Percentiles rank a stretch among this genome's conserved stretches.
phyloP scores from a whole-genome alignment of 306 rosid species.

The Acacia crassicarpa region DNA sequence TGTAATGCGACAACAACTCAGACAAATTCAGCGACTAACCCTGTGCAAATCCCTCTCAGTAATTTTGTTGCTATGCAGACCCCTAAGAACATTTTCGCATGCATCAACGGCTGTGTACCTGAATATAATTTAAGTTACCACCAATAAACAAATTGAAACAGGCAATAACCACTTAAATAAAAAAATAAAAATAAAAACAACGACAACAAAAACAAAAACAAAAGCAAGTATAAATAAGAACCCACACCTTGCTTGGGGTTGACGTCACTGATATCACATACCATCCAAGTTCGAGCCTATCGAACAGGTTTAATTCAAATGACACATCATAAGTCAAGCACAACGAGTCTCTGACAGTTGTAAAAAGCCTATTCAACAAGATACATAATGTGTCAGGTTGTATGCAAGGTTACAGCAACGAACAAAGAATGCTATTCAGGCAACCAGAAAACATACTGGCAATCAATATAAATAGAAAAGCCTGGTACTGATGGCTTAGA shows the following conservation, averaged over 20 bases:
- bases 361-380: slow-evolving; percentile 78
- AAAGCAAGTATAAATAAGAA: slow-evolving; percentile 20
- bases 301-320: slow-evolving; percentile 87
- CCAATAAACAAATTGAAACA: slow-evolving; percentile 24
- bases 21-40: slow-evolving; percentile 54
- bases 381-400: slow-evolving; percentile 27
- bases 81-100: slow-evolving; percentile 94
- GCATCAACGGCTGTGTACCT: slow-evolving; percentile 98
- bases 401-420: slow-evolving; percentile 18
- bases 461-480: neutral
- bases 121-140: slow-evolving; percentile 35
- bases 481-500: neutral
- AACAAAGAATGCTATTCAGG: slow-evolving; percentile 6
- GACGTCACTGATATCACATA: slow-evolving; percentile 96
- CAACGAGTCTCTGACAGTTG: slow-evolving; percentile 90
- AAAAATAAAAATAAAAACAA: too few relatives aligned
- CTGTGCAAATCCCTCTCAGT: slow-evolving; percentile 95
- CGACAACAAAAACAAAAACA: too few relatives aligned
- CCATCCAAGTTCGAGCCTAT: slow-evolving; percentile 95
- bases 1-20: slow-evolving; percentile 6
- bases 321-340: slow-evolving; percentile 98
- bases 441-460: slow-evolving; percentile 6
- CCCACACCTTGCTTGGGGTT: slow-evolving; percentile 86
- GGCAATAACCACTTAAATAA: slow-evolving; percentile 14
- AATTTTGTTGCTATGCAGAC: slow-evolving; percentile 84